These are phyloP conservation scores for Aspergillus neoniger DNA, from an alignment of 2,329 filamentous ascomycete species.

Conservation along the genomic window DNA sequence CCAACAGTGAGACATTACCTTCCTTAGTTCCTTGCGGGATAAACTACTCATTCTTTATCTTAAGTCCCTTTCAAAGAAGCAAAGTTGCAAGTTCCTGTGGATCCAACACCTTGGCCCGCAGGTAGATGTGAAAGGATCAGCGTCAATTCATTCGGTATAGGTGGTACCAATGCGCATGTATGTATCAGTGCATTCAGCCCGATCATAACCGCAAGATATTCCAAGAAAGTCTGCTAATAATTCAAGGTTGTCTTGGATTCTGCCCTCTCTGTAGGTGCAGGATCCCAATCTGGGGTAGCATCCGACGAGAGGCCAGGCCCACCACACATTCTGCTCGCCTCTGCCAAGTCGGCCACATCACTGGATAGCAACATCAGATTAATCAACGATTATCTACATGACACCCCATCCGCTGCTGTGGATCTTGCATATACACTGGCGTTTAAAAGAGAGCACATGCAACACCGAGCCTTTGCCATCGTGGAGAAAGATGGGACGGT, in stretches of 20 bases:
- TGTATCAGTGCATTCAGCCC: background rate
- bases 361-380: constrained; percentile 14
- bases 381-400: constrained; percentile 12
- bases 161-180: constrained; percentile 29
- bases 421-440: constrained; percentile 23
- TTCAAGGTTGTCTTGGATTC: constrained; percentile 17
- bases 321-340: too few species aligned
- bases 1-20: constrained; percentile 16
- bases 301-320: too few species aligned
- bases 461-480: constrained; percentile 19
- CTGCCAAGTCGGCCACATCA: background rate
- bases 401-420: background rate
- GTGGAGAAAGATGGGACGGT: background rate
- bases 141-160: constrained; percentile 39
- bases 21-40: too few species aligned
- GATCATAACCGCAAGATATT: background rate
- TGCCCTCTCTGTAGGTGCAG: too few species aligned
- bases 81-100: constrained; percentile 20
- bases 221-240: background rate
- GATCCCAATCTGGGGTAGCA: too few species aligned
- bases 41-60: background rate
- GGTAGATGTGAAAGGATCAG: constrained; percentile 27
- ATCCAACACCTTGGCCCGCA: constrained; percentile 29
- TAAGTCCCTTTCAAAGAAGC: constrained; percentile 21
- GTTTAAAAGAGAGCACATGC: constrained; percentile 17